Conservation (phyloP, 345 rosid species). For the Euphorbia tirucalli region DNA sequence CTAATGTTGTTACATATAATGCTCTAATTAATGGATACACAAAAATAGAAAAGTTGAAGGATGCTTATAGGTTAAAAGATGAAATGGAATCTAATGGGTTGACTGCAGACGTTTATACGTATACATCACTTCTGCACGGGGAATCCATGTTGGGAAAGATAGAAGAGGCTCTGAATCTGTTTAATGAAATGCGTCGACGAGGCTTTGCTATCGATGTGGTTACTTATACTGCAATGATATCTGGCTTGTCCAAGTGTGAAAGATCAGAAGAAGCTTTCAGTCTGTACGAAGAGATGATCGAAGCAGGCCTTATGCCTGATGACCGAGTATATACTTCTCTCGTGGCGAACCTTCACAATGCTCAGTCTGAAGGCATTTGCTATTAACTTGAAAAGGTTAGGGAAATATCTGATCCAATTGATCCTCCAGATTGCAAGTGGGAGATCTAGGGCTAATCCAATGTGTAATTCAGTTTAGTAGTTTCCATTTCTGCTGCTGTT, state of each 20-base stretch:
- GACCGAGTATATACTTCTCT: slow-evolving; percentile 69
- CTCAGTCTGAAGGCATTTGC: neutral
- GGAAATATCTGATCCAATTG: neutral
- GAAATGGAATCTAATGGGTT: slow-evolving; percentile 56
- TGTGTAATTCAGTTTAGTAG: neutral
- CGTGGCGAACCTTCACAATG: slow-evolving; percentile 59
- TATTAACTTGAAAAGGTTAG: neutral
- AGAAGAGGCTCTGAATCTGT: slow-evolving; percentile 65
- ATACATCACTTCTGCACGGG: slow-evolving; percentile 71
- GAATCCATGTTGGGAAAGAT: slow-evolving; percentile 62
- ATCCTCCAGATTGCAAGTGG: neutral
- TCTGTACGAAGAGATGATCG: slow-evolving; percentile 60
- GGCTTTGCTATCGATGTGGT: slow-evolving; percentile 47
- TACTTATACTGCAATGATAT: slow-evolving; percentile 64
- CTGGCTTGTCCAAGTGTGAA: slow-evolving; percentile 69
- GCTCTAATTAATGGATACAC: slow-evolving; percentile 60
- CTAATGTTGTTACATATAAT: slow-evolving; percentile 57
- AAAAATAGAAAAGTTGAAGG: slow-evolving; percentile 63
- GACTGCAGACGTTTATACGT: slow-evolving; percentile 57
- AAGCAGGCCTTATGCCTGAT: slow-evolving; percentile 57
- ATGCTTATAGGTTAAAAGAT: slow-evolving; percentile 55
- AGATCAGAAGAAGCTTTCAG: slow-evolving; percentile 78
- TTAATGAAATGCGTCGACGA: slow-evolving; percentile 47
- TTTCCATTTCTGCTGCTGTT: neutral
- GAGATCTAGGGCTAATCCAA: neutral